Percentiles rank a stretch among this genome's conserved stretches.
These are phyloP conservation scores for Globisporangium abappressorium DNA, from an alignment of 352 stramenopile genomes.

Conservation along the genomic window DNA sequence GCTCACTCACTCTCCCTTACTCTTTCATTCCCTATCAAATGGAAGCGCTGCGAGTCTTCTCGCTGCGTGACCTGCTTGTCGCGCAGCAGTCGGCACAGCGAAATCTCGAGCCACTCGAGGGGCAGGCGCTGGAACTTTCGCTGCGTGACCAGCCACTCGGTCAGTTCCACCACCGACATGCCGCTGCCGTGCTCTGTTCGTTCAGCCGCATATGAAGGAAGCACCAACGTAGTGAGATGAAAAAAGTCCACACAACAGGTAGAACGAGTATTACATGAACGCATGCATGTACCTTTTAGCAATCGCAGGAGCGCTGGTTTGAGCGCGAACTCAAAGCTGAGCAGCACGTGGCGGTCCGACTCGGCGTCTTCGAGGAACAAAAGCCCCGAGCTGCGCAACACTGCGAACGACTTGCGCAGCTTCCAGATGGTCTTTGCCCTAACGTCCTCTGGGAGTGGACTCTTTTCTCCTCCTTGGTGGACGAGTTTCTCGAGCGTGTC, in stretches of 20 bases:
- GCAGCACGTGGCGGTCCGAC: slow-evolving; percentile 49
- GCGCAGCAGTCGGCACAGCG: slow-evolving; percentile 32
- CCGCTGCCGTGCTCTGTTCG: slow-evolving; percentile 27
- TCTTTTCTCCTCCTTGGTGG: neutral
- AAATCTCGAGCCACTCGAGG: slow-evolving; percentile 47
- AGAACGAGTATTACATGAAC: neutral
- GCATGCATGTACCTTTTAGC: slow-evolving; percentile 29
- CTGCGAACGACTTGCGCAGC: slow-evolving; percentile 41
- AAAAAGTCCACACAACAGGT: neutral
- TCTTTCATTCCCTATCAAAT: slow-evolving; percentile 9
- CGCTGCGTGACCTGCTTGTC: slow-evolving; percentile 26
- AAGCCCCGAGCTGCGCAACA: slow-evolving; percentile 39
- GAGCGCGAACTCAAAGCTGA: slow-evolving; percentile 46
- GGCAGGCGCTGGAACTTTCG: slow-evolving; percentile 44
- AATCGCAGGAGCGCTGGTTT: slow-evolving; percentile 41
- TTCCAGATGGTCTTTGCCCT: slow-evolving; percentile 9
- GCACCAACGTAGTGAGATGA: neutral
- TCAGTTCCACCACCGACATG: slow-evolving; percentile 40
- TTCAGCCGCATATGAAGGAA: neutral
- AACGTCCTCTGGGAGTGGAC: neutral
- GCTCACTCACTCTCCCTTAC: neutral
- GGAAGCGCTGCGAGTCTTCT: slow-evolving; percentile 39
- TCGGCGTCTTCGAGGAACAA: slow-evolving; percentile 57
- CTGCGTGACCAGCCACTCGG: slow-evolving; percentile 46
- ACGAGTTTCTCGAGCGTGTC: slow-evolving; percentile 7